phyloP scores from a whole-genome alignment of 768 basidiomycete genomes.

The Paxillus rubicundulus region DNA sequence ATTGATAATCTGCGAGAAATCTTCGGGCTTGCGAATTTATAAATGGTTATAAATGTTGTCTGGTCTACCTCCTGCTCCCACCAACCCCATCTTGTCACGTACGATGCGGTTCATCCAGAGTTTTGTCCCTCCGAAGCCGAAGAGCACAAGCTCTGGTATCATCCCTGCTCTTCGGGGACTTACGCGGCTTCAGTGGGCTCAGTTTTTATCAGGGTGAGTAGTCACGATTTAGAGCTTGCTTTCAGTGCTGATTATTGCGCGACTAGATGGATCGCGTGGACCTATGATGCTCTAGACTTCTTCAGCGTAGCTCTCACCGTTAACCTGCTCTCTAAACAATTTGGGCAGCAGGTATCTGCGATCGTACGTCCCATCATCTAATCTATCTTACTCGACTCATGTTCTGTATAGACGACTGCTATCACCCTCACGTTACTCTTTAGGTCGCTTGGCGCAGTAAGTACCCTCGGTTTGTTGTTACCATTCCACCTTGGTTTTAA shows the following conservation, averaged over 20 bases:
- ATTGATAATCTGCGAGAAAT: too few species aligned
- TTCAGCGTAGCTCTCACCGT: conserved; percentile 72
- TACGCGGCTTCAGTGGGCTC: conserved; percentile 55
- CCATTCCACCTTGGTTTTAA: neutral
- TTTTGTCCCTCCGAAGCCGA: conserved; percentile 49
- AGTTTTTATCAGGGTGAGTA: conserved; percentile 54
- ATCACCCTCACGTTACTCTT: conserved; percentile 95
- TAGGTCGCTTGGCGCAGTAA: conserved; percentile 71
- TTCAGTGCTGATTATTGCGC: neutral
- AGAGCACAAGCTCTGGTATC: conserved; percentile 37
- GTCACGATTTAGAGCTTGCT: neutral
- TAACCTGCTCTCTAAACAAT: conserved; percentile 46
- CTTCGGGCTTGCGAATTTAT: too few species aligned
- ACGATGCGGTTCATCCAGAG: conserved; percentile 38
- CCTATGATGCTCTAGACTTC: conserved; percentile 83
- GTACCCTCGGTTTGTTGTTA: conserved; percentile 12
- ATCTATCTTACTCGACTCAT: neutral
- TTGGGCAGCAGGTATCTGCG: conserved; percentile 37
- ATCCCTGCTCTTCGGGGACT: conserved; percentile 43
- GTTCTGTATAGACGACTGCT: conserved; percentile 54
- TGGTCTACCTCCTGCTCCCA: too few species aligned
- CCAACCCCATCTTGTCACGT: too few species aligned
- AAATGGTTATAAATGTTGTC: too few species aligned
- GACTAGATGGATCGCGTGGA: conserved; percentile 79
- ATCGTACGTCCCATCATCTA: conserved; percentile 35